Conservation (phyloP, 2,329 filamentous ascomycete species). For the Fusarium nisikadoi region DNA sequence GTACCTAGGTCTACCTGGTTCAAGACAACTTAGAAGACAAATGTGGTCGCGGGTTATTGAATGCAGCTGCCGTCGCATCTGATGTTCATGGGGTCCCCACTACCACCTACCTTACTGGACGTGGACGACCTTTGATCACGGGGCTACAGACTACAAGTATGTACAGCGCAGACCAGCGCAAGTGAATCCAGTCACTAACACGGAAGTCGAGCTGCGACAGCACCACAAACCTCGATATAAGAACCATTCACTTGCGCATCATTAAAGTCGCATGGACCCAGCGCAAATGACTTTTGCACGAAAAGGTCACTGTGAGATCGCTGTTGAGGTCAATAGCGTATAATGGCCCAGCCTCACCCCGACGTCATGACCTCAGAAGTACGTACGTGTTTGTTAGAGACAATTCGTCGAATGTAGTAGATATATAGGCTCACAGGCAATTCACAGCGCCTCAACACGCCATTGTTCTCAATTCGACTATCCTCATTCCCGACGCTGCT, state of each 20-base stretch:
- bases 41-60: neutral
- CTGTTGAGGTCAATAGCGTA: slow-evolving; percentile 26
- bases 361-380: slow-evolving; percentile 44
- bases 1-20: neutral
- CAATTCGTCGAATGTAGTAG: neutral
- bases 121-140: slow-evolving; percentile 28
- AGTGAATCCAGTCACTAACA: slow-evolving; percentile 33
- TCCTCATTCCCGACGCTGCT: neutral
- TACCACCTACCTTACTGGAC: neutral
- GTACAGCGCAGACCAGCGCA: neutral
- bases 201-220: slow-evolving; percentile 24
- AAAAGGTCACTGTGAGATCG: slow-evolving; percentile 7
- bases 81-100: neutral
- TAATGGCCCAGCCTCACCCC: slow-evolving; percentile 31
- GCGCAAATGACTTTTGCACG: neutral
- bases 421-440: slow-evolving; percentile 25
- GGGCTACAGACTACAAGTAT: slow-evolving; percentile 1
- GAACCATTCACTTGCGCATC: slow-evolving; percentile 20
- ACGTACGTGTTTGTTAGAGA: slow-evolving; percentile 39
- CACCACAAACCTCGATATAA: slow-evolving; percentile 13
- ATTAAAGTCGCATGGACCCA: slow-evolving; percentile 22
- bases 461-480: slow-evolving; percentile 10
- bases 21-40: neutral
- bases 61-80: neutral
- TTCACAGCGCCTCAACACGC: slow-evolving; percentile 23